Conservation (phyloP, 768 basidiomycete genomes). For the Crucibulum laeve region DNA sequence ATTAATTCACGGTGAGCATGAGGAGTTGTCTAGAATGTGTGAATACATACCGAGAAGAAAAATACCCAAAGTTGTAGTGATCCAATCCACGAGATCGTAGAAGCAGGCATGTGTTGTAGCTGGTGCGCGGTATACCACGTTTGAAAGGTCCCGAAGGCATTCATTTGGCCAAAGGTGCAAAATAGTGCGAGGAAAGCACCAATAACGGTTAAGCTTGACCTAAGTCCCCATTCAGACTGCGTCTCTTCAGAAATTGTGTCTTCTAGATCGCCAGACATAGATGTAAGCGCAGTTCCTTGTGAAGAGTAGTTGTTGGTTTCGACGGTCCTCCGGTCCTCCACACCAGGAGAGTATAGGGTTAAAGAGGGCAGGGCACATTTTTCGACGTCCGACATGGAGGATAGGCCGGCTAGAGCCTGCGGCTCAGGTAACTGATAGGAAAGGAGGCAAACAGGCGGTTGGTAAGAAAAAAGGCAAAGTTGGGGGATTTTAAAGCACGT, state of each 20-base stretch:
- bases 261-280: background rate
- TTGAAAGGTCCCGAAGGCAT: slow-evolving; percentile 70
- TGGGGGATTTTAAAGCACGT: too few relatives aligned
- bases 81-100: slow-evolving; percentile 68
- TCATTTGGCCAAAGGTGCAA: slow-evolving; percentile 70
- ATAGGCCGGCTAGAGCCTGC: background rate
- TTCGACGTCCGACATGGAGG: slow-evolving; percentile 15
- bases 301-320: too few relatives aligned
- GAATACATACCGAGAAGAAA: slow-evolving; percentile 56
- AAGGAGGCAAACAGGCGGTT: background rate
- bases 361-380: slow-evolving; percentile 3
- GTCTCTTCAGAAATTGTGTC: slow-evolving; percentile 3
- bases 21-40: background rate
- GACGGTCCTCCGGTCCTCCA: too few relatives aligned
- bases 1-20: background rate
- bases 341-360: too few relatives aligned
- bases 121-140: slow-evolving; percentile 63
- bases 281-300: background rate
- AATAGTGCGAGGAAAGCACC: slow-evolving; percentile 66
- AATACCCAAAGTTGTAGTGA: slow-evolving; percentile 66
- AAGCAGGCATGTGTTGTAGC: slow-evolving; percentile 42
- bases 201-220: slow-evolving; percentile 46
- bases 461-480: background rate
- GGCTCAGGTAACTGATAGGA: background rate
- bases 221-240: slow-evolving; percentile 24